Base-by-base conservation (phyloP, 2,329 filamentous ascomycete genomes). In the Byssochlamys sp. region DNA sequence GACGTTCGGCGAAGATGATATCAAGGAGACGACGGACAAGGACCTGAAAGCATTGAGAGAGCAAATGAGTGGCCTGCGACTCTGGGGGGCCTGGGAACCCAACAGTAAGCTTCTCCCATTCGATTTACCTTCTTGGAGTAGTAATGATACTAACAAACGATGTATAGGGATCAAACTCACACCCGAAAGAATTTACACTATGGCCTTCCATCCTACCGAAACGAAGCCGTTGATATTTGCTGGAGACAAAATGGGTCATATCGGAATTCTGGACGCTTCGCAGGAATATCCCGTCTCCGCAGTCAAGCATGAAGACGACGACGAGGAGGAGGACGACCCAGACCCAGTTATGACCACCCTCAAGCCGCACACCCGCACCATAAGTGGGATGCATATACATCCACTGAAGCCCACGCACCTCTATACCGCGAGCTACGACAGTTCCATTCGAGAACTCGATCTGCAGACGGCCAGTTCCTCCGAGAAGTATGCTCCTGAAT, bases 211-310 rank as follows among this genome's bases (percentile, higher is more conserved):
- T 66, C 94, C 94, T 0, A 91, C 86, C 0, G 80, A 85, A 58
- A 85, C 91, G 2, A 97, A 97, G 66, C 85, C 91, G 0, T 78
- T 99, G 2, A 81, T 97, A 1, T 95, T 99, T 69, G 92, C 92
- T 0, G 92, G 92, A 10, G 94, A 99, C 67, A 99, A 99, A 70
- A 82, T 95, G 62, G 92, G 94, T 1, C 89, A 90, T 26, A 80
- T 97, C 58, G 94, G 94, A 0, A 84, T 99, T 0, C 92, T 96
- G 56, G 92, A 99, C 68, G 91, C 87, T 1, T 69, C 1, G 67
- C 81, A 52, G 70, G 77, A 62, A 71, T 78, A 63, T 75, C 79
- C n/a, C 76, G 81, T 50, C 27, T 61, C 64, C 2, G 55, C 54
- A 26, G 57, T 60, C 31, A 66, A 65, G 33, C 63, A 68, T n/a